Conservation (phyloP, 148 eudicot genomes). For the Cornus controversa region DNA sequence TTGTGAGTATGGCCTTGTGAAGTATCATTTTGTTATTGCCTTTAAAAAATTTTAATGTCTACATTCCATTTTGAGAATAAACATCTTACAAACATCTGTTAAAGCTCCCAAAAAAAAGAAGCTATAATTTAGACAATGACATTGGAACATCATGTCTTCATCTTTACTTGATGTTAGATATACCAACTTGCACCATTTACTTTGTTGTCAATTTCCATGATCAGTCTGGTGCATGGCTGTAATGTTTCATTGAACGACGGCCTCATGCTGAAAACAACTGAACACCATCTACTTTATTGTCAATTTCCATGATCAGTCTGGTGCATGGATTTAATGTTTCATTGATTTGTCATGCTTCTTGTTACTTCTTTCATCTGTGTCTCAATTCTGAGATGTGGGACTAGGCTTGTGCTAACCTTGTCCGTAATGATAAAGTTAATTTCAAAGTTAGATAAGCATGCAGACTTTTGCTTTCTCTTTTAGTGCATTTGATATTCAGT, state of each 20-base stretch:
- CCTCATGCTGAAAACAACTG: too few species aligned
- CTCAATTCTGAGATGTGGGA: not conserved
- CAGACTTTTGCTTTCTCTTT: not conserved
- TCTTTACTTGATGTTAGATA: not conserved
- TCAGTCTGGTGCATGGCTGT: too few species aligned
- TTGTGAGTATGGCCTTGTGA: too few species aligned
- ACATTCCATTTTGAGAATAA: not conserved
- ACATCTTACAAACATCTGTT: too few species aligned
- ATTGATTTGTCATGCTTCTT: not conserved
- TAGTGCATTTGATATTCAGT: not conserved
- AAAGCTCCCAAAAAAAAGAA: not conserved
- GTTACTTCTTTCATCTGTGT: not conserved
- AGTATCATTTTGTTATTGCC: not conserved
- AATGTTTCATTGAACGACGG: too few species aligned
- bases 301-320: too few species aligned
- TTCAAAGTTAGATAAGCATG: not conserved
- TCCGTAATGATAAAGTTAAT: not conserved
- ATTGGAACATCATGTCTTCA: too few species aligned
- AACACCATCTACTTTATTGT: too few species aligned
- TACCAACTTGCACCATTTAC: not conserved
- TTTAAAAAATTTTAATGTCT: not conserved
- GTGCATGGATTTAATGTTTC: not conserved
- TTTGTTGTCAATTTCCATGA: not conserved
- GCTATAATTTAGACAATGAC: too few species aligned
- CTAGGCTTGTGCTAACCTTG: not conserved